These are phyloP conservation scores for Nicotiana undulata DNA, from an alignment of 257 asterid species.

Conservation along the genomic window DNA sequence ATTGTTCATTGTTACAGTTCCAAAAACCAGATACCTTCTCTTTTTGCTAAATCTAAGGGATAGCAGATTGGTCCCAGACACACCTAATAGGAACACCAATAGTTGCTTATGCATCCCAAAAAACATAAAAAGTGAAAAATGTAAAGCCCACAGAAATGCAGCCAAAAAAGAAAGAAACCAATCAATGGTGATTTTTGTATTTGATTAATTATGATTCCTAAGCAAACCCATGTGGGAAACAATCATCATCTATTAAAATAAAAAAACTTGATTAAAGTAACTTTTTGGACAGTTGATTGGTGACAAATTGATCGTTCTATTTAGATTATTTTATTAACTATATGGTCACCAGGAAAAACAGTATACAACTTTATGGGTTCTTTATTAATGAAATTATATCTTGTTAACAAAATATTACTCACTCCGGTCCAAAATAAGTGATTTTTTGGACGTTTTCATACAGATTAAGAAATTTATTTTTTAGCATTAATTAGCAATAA, in stretches of 20 bases:
- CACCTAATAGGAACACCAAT: background rate
- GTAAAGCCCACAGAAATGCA: background rate
- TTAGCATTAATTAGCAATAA: no score
- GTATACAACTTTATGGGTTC: constrained; percentile 3
- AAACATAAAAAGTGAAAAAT: background rate
- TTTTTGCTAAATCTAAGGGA: background rate
- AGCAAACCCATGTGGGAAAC: constrained; percentile 6
- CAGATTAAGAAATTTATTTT: no score
- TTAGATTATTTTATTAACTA: constrained; percentile 9
- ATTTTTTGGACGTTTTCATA: no score
- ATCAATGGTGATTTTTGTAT: background rate
- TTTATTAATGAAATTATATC: constrained; percentile 3
- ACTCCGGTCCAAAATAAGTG: no score
- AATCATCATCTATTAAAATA: constrained; percentile 11
- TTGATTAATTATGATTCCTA: background rate
- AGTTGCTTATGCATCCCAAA: background rate
- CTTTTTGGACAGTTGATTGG: constrained; percentile 29
- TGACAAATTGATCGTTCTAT: constrained; percentile 15
- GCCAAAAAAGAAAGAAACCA: background rate
- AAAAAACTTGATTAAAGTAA: constrained; percentile 23
- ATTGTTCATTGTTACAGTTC: background rate
- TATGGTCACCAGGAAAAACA: constrained; percentile 8
- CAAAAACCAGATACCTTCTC: background rate
- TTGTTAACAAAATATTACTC: background rate
- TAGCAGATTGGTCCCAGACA: background rate